Base-by-base conservation (phyloP, 805 yeast species). In the Starmerella floris region DNA sequence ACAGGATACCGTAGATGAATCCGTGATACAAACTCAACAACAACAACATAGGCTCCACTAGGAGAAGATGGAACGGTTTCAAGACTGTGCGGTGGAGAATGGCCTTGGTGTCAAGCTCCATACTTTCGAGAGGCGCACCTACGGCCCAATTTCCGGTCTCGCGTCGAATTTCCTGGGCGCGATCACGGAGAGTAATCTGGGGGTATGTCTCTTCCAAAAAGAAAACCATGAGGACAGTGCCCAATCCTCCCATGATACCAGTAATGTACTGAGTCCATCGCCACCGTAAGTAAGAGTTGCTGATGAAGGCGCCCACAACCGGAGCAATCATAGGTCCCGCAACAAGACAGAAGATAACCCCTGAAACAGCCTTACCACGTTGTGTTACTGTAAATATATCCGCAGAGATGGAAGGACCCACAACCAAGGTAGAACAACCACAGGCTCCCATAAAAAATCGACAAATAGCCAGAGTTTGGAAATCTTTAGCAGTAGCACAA, bases 121-220 rank as follows among this genome's bases (percentile, higher is more conserved):
- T 70, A 46, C 69, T 73, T 54, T 87, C 96, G 59, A 83, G 93
- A 62, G 83, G 93, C 20, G 96, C 83, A 83, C 84, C 83, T 49
- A 83, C 82, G 55, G 80, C 80, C 46, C 69, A 68, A 59, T 85
- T 81, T 36, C 91, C 87, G 5, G 95, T 81, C 58, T 77, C 79
- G 54, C 72, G 70, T 64, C 95, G 74, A 54, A 84, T 57, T 56
- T 60, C 69, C 41, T 60, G 62, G 17, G 95, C 95, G 56, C 78
- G 73, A 32, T 57, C 67, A 53, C 77, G 75, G 48, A 83, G 66
- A 39, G 84, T 76, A 0, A 54, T 50, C 17, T 62, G 62, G 8
- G 57, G 60, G 46, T 65, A 69, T 6, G 63, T 61, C 62, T 67
- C 60, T 57, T 62, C 23, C 48, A 48, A 23, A 54, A 43, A 37